Percentiles rank a stretch among this genome's conserved stretches.
phyloP scores from a whole-genome alignment of 179 eudicot species.

The Spinacia oleracea region DNA sequence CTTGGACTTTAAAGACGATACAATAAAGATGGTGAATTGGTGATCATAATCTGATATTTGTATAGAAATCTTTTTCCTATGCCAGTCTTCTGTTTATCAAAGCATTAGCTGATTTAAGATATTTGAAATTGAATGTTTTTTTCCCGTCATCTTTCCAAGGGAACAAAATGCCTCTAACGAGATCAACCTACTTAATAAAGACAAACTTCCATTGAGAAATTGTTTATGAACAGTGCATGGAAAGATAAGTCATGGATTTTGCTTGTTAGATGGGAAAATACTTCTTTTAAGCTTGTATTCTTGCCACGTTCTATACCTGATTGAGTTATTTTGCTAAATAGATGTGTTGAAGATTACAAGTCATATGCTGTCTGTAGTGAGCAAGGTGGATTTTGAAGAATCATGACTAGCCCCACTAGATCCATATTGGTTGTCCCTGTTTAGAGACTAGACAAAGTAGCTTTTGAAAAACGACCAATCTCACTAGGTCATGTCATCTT shows the following conservation, averaged over 20 bases:
- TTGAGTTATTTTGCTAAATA: neutral
- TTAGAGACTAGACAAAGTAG: neutral
- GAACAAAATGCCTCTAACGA: too few species aligned
- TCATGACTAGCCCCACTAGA: neutral
- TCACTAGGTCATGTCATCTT: neutral
- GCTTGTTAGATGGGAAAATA: neutral
- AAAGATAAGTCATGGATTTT: neutral
- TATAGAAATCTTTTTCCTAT: neutral
- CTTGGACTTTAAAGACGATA: neutral
- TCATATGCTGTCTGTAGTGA: neutral
- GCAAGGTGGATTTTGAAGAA: neutral
- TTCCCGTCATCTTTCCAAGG: too few species aligned
- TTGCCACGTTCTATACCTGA: neutral
- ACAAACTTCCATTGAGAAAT: too few species aligned
- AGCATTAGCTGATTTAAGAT: neutral
- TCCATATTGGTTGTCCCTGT: too few species aligned
- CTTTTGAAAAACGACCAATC: neutral
- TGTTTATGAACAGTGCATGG: too few species aligned
- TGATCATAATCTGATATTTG: neutral
- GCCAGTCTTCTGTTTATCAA: neutral
- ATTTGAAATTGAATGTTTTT: too few species aligned
- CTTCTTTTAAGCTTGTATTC: too few species aligned
- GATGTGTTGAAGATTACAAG: neutral
- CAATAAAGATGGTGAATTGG: neutral
- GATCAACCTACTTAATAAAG: too few species aligned